Evolutionary conservation across 306 rosid species (phyloP).

Genomic region (Glycyrrhiza uralensis): DNA sequence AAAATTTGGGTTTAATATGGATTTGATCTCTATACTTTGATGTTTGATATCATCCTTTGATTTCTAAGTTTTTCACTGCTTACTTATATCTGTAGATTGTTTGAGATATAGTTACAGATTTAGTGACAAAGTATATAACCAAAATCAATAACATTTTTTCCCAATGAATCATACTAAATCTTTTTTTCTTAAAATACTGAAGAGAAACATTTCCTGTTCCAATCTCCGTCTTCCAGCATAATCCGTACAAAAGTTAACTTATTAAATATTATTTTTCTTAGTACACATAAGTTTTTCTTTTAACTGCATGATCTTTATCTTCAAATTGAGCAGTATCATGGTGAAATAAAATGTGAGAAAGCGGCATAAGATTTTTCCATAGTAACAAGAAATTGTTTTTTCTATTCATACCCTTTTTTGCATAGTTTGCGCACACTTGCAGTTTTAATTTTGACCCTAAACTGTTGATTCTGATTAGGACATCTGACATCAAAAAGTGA

Average conservation of each 20-base stretch:
- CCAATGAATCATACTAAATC: neutral
- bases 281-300: neutral
- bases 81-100: neutral
- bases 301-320: neutral
- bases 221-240: neutral
- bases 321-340: neutral
- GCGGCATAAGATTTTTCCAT: neutral
- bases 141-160: neutral
- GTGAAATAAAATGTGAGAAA: neutral
- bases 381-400: neutral
- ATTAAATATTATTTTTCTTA: neutral
- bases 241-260: neutral
- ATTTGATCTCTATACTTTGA: neutral
- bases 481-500: conserved; percentile 89
- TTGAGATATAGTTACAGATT: neutral
- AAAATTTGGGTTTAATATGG: neutral
- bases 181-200: neutral
- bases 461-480: conserved; percentile 43
- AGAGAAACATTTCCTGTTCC: neutral
- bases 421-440: neutral
- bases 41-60: conserved; percentile 3
- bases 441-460: conserved; percentile 21
- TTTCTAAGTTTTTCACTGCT: neutral
- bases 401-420: neutral
- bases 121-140: neutral